Percentiles rank a stretch among this genome's conserved stretches.
These are phyloP conservation scores for Crassisporium funariophilum DNA, from an alignment of 768 basidiomycete species.

Conservation along the genomic window DNA sequence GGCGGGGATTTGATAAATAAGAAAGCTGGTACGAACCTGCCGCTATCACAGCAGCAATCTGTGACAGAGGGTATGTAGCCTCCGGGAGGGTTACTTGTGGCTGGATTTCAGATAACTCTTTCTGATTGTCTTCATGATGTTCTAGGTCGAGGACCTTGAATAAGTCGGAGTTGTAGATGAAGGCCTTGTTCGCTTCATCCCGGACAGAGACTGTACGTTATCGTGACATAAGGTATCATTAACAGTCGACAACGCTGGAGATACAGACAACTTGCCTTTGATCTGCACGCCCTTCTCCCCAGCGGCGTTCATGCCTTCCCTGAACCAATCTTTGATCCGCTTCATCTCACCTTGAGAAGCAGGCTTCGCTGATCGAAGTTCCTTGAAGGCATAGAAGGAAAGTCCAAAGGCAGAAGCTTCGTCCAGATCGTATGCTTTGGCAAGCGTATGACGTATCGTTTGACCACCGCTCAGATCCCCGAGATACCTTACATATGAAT, in stretches of 20 bases:
- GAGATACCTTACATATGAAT: constrained; percentile 82
- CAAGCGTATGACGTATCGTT: constrained; percentile 60
- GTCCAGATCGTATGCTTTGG: constrained; percentile 67
- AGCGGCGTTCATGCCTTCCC: constrained; percentile 54
- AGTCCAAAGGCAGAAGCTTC: constrained; percentile 53
- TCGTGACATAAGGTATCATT: not conserved
- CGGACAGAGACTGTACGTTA: constrained; percentile 41
- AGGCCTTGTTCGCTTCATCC: constrained; percentile 51
- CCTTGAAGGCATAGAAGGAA: constrained; percentile 70
- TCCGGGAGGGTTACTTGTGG: constrained; percentile 11
- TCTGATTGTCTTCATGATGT: constrained; percentile 13
- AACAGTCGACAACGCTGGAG: not conserved
- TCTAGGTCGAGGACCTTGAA: constrained; percentile 38
- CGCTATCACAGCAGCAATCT: constrained; percentile 36
- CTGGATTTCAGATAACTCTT: constrained; percentile 7
- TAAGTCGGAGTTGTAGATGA: constrained; percentile 48
- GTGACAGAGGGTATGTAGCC: constrained; percentile 33
- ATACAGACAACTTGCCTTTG: constrained; percentile 40
- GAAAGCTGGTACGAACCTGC: constrained; percentile 29
- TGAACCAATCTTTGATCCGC: constrained; percentile 75
- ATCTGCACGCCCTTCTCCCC: constrained; percentile 40
- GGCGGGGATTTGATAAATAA: not conserved
- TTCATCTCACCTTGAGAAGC: constrained; percentile 63
- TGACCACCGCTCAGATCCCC: constrained; percentile 84
- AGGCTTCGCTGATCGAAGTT: constrained; percentile 46